phyloP scores from a whole-genome alignment of 176 grass and related monocot species.

The Ananas comosus region DNA sequence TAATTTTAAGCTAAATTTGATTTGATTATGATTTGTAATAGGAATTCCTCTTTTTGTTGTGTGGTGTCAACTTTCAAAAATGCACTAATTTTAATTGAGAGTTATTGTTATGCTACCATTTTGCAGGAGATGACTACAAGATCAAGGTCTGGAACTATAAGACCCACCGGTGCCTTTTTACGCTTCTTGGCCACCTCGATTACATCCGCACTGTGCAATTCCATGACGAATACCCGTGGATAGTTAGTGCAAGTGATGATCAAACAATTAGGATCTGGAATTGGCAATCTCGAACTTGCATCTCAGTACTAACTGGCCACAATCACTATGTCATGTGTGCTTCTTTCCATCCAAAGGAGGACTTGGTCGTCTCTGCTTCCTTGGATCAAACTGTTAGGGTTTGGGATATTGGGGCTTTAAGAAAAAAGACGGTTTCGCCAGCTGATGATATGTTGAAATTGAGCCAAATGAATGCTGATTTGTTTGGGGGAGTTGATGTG shows the following conservation, averaged over 20 bases:
- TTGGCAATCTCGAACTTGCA: conserved; percentile 64
- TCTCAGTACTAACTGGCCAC: conserved; percentile 70
- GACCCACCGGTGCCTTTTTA: conserved; percentile 27
- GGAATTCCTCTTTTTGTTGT: no score
- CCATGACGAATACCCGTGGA: conserved; percentile 42
- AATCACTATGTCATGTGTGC: conserved; percentile 89
- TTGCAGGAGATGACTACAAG: conserved; percentile 35
- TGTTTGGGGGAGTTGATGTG: conserved; percentile 64
- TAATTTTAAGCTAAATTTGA: no score
- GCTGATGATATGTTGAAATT: conserved; percentile 20
- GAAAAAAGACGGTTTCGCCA: conserved; percentile 70
- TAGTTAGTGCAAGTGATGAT: conserved; percentile 69
- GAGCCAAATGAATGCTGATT: conserved; percentile 59
- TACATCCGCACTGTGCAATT: conserved; percentile 33
- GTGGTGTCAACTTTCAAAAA: not conserved
- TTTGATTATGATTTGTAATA: no score
- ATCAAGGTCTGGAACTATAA: conserved; percentile 39
- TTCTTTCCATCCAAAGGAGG: conserved; percentile 73
- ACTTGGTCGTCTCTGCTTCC: conserved; percentile 71
- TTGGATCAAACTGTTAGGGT: conserved; percentile 74
- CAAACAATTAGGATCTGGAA: conserved; percentile 88
- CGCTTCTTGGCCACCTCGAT: conserved; percentile 29
- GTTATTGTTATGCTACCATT: not conserved
- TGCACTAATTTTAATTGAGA: not conserved
- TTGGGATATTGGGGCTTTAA: conserved; percentile 68